Percentiles rank a stretch among this genome's conserved stretches.
These are phyloP conservation scores for Salix dunnii DNA, from an alignment of 345 rosid genomes.

Conservation along the genomic window DNA sequence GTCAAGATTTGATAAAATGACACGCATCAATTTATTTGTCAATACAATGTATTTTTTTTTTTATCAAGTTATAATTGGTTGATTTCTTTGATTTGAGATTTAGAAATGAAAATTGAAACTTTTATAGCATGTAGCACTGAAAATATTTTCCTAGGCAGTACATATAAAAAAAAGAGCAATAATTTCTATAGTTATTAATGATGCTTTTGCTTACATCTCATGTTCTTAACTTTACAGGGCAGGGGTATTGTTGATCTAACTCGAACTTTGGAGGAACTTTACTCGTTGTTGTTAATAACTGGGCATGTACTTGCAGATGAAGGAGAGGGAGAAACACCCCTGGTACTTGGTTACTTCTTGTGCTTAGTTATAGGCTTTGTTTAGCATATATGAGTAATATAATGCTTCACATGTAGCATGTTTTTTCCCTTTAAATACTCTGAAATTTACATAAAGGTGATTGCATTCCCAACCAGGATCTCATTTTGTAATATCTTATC, in stretches of 20 bases:
- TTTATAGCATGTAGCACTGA: too few relatives aligned
- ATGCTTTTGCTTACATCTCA: slow-evolving; percentile 6
- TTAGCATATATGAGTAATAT: slow-evolving; percentile 1
- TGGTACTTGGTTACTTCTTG: slow-evolving; percentile 52
- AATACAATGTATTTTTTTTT: too few relatives aligned
- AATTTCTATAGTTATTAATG: not conserved
- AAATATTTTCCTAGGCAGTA: too few relatives aligned
- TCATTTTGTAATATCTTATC: not conserved
- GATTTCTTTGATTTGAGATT: too few relatives aligned
- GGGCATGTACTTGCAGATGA: slow-evolving; percentile 99
- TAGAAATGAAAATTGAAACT: too few relatives aligned
- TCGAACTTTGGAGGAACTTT: slow-evolving; percentile 84
- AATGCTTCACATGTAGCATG: not conserved
- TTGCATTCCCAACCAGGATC: not conserved
- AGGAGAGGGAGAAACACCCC: slow-evolving; percentile 97
- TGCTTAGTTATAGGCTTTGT: slow-evolving; percentile 5
- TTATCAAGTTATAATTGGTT: too few relatives aligned
- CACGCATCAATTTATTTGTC: too few relatives aligned
- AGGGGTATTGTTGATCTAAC: slow-evolving; percentile 77
- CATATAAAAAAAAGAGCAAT: too few relatives aligned
- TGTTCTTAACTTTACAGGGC: slow-evolving; percentile 52
- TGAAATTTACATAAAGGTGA: not conserved
- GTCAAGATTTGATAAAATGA: too few relatives aligned
- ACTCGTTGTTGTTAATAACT: slow-evolving; percentile 71
- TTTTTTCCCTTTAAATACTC: not conserved